A percentile compares a stretch with the other conserved stretches of the same genome.
Conservation (phyloP, 305 asterid genomes). For the Fraxinus greggii region DNA sequence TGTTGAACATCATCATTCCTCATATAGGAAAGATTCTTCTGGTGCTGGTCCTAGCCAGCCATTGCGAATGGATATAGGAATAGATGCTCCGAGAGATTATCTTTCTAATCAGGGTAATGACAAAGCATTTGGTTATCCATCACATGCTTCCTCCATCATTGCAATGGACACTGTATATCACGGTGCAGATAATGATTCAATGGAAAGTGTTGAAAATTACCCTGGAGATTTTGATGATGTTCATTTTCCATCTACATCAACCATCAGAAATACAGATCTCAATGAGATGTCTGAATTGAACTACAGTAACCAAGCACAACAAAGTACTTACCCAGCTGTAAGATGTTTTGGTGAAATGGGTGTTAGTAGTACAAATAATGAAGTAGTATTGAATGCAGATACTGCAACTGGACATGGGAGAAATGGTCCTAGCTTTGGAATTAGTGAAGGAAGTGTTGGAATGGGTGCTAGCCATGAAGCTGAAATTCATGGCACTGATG, state of each 20-base stretch:
- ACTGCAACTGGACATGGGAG: conserved; percentile 79
- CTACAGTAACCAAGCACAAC: conserved; percentile 93
- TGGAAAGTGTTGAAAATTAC: conserved; percentile 95
- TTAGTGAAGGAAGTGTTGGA: conserved; percentile 98
- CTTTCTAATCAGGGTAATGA: conserved; percentile 54
- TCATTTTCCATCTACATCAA: conserved; percentile 72
- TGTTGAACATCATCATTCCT: conserved; percentile 40
- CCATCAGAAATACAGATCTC: conserved; percentile 58
- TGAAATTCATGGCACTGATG: conserved; percentile 88
- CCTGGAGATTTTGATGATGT: conserved; percentile 83
- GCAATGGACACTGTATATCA: conserved; percentile 90
- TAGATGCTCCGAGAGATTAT: conserved; percentile 55
- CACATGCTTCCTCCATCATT: conserved; percentile 83
- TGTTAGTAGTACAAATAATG: conserved; percentile 93
- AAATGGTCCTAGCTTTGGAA: conserved; percentile 86
- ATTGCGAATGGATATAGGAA: conserved; percentile 60
- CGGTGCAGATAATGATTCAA: conserved; percentile 70
- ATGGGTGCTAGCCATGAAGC: conserved; percentile 99
- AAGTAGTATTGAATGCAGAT: conserved; percentile 87
- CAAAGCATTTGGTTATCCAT: conserved; percentile 50
- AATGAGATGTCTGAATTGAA: conserved; percentile 85
- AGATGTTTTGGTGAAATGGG: conserved; percentile 86
- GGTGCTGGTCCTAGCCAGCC: conserved; percentile 95
- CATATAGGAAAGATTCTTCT: conserved; percentile 56
- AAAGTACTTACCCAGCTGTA: conserved; percentile 83